These are phyloP conservation scores for Pythium aphanidermatum DNA, from an alignment of 352 stramenopile genomes.

Conservation along the genomic window DNA sequence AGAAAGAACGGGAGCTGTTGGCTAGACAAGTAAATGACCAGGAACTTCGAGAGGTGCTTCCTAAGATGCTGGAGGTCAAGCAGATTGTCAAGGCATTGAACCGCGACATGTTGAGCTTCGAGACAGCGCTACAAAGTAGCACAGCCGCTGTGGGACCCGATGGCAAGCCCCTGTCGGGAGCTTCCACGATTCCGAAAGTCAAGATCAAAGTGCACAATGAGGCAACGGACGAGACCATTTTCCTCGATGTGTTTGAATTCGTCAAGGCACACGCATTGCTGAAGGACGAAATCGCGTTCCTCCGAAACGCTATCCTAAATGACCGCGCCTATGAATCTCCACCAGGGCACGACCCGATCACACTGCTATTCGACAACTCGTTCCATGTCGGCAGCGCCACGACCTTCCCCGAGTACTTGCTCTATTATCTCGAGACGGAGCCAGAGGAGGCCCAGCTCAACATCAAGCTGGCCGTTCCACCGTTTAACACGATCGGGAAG, in stretches of 20 bases:
- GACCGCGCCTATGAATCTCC: slow-evolving; percentile 84
- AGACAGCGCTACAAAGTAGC: slow-evolving; percentile 84
- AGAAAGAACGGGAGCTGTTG: slow-evolving; percentile 60
- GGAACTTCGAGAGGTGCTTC: slow-evolving; percentile 89
- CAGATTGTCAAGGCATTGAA: slow-evolving; percentile 90
- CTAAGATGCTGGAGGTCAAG: slow-evolving; percentile 90
- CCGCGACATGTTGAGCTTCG: slow-evolving; percentile 88
- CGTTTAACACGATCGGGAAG: slow-evolving; percentile 92
- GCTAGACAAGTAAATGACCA: slow-evolving; percentile 85
- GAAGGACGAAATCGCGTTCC: slow-evolving; percentile 85
- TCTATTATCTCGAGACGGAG: slow-evolving; percentile 91
- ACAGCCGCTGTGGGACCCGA: slow-evolving; percentile 36
- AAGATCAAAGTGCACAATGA: slow-evolving; percentile 91
- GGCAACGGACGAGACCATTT: slow-evolving; percentile 85
- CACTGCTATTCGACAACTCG: slow-evolving; percentile 90
- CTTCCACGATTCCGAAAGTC: slow-evolving; percentile 64
- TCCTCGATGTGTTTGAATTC: slow-evolving; percentile 93
- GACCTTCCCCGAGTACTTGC: slow-evolving; percentile 90
- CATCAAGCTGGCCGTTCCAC: slow-evolving; percentile 87
- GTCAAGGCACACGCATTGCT: slow-evolving; percentile 80
- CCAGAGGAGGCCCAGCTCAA: slow-evolving; percentile 84
- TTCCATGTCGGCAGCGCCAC: slow-evolving; percentile 90
- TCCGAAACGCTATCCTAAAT: slow-evolving; percentile 89
- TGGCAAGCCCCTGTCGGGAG: slow-evolving; percentile 1
- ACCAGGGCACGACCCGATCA: slow-evolving; percentile 84